Percentiles rank a stretch among this genome's conserved stretches.
Conservation (phyloP, 2,329 filamentous ascomycete genomes). For the Corinectria fuckeliana region DNA sequence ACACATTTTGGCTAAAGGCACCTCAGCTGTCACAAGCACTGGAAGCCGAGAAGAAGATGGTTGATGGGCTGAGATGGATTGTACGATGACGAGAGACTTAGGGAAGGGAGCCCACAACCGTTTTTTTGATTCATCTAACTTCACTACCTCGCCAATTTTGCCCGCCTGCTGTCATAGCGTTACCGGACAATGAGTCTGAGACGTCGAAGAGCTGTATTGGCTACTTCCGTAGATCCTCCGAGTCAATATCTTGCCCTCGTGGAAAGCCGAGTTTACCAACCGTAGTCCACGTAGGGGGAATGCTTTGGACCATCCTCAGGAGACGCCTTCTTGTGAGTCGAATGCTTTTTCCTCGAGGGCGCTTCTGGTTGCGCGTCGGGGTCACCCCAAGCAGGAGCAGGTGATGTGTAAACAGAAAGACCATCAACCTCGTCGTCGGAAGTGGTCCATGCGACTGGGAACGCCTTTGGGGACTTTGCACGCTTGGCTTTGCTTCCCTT, state of each 20-base stretch:
- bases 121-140: background rate
- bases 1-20: slow-evolving; percentile 59
- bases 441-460: no score
- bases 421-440: no score
- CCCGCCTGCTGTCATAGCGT: background rate
- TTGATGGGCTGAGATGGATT: slow-evolving; percentile 51
- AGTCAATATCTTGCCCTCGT: background rate
- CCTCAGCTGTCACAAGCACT: slow-evolving; percentile 50
- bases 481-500: no score
- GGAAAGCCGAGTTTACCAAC: background rate
- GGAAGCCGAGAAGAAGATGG: slow-evolving; percentile 50
- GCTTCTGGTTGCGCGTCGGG: no score
- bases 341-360: background rate
- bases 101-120: background rate
- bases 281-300: background rate
- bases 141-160: background rate
- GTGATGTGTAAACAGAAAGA: no score
- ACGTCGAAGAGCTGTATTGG: background rate
- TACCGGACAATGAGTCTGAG: background rate
- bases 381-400: background rate
- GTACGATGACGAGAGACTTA: slow-evolving; percentile 14
- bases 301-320: no score
- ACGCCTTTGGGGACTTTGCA: no score
- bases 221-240: background rate
- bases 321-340: no score